phyloP scores from a whole-genome alignment of 768 basidiomycete species.

The Lactifluus hygrophoroides region DNA sequence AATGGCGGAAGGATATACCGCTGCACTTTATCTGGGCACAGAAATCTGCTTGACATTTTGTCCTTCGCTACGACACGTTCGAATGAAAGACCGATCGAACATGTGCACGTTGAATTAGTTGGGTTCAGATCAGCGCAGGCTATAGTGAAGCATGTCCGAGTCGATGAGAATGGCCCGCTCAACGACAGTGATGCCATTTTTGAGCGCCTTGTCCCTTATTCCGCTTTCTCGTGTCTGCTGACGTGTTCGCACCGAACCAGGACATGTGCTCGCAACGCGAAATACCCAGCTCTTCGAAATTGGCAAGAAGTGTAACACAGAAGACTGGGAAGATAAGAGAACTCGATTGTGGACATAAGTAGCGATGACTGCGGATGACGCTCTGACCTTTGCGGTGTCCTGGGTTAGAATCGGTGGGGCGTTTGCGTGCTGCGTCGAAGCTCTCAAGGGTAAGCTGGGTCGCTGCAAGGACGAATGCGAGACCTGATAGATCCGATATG shows the following conservation, averaged over 20 bases:
- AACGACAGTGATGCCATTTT: slow-evolving; percentile 57
- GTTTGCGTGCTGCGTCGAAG: slow-evolving; percentile 8
- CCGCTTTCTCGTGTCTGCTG: slow-evolving; percentile 63
- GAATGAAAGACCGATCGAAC: no score
- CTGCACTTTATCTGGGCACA: no score
- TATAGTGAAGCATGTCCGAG: no score
- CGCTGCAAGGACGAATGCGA: slow-evolving; percentile 7
- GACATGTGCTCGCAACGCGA: slow-evolving; percentile 49
- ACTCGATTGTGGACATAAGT: slow-evolving; percentile 39
- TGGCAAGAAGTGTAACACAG: slow-evolving; percentile 53
- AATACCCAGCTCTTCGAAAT: slow-evolving; percentile 51
- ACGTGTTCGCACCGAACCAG: slow-evolving; percentile 50
- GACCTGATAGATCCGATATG: neutral
- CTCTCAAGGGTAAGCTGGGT: slow-evolving; percentile 1
- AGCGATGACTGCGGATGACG: slow-evolving; percentile 5
- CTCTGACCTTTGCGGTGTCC: slow-evolving; percentile 11
- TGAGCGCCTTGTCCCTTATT: slow-evolving; percentile 61
- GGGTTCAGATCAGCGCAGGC: neutral
- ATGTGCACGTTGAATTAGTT: no score
- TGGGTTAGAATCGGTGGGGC: neutral
- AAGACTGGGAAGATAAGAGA: slow-evolving; percentile 53
- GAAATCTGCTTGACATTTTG: no score
- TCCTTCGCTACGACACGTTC: no score
- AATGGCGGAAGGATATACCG: no score
- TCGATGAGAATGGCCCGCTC: slow-evolving; percentile 77